Conservation (phyloP, 169 alveolate genomes). For the Plasmodium malariae region DNA sequence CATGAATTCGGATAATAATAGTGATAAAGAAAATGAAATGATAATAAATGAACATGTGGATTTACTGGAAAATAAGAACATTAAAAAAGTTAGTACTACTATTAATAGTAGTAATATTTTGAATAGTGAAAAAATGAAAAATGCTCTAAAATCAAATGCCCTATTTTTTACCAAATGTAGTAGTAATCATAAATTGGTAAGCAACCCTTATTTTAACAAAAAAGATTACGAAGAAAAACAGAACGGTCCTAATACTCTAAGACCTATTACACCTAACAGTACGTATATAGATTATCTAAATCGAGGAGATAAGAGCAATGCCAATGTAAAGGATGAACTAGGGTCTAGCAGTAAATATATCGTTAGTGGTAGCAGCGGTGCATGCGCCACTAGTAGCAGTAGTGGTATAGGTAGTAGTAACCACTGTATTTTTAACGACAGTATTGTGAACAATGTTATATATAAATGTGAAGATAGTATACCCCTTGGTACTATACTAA, state of each 20-base stretch:
- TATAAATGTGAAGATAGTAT: slow-evolving; percentile 72
- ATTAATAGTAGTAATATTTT: slow-evolving; percentile 2
- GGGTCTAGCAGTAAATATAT: background rate
- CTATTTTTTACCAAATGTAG: background rate
- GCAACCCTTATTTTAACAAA: background rate
- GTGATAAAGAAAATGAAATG: slow-evolving; percentile 59
- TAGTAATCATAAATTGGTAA: background rate
- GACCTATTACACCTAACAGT: background rate
- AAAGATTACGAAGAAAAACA: background rate
- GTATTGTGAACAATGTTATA: background rate
- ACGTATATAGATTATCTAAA: background rate
- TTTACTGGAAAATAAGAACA: slow-evolving; percentile 27
- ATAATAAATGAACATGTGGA: slow-evolving; percentile 27
- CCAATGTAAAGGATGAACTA: background rate
- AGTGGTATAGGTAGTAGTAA: background rate
- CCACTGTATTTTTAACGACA: background rate
- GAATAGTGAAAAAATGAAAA: slow-evolving; percentile 6
- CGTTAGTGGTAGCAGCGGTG: background rate
- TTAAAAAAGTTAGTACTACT: slow-evolving; percentile 27
- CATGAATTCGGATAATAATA: slow-evolving; percentile 34
- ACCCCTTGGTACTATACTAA: slow-evolving; percentile 65
- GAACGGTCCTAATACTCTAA: background rate
- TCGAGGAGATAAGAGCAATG: background rate
- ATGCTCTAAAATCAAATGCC: background rate
- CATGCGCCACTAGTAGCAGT: background rate